phyloP scores from a whole-genome alignment of 441 rosid species.

The Populus trichocarpa region DNA sequence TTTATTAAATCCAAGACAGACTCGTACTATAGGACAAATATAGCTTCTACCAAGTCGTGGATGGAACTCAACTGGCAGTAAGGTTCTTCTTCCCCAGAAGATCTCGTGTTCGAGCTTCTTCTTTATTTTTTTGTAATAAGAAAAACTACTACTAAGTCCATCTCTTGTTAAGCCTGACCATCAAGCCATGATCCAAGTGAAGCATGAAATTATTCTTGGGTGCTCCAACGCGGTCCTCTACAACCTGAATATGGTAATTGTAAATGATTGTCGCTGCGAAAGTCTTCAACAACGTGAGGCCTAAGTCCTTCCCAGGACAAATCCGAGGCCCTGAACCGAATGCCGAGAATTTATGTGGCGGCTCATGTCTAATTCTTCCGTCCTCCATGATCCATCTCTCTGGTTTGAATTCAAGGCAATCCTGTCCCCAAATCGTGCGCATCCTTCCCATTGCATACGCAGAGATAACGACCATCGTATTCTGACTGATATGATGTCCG shows the following conservation, averaged over 20 bases:
- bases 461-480: slow-evolving; percentile 30
- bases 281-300: slow-evolving; percentile 48
- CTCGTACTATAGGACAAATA: too few relatives aligned
- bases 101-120: too few relatives aligned
- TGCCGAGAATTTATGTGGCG: slow-evolving; percentile 56
- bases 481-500: slow-evolving; percentile 47
- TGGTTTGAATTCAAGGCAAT: slow-evolving; percentile 60
- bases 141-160: neutral
- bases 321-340: slow-evolving; percentile 76
- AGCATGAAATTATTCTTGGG: slow-evolving; percentile 26
- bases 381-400: slow-evolving; percentile 55
- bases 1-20: too few relatives aligned
- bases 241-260: slow-evolving; percentile 33
- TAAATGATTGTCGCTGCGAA: slow-evolving; percentile 39
- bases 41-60: too few relatives aligned
- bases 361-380: slow-evolving; percentile 44
- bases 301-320: slow-evolving; percentile 59
- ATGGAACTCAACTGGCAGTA: too few relatives aligned
- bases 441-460: slow-evolving; percentile 50
- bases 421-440: slow-evolving; percentile 60
- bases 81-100: too few relatives aligned
- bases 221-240: slow-evolving; percentile 32
- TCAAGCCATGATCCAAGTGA: slow-evolving; percentile 31
- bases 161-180: slow-evolving; percentile 7
- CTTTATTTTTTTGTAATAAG: too few relatives aligned